phyloP scores from a whole-genome alignment of 2,329 filamentous ascomycete species.

The Monilinia aucupariae region DNA sequence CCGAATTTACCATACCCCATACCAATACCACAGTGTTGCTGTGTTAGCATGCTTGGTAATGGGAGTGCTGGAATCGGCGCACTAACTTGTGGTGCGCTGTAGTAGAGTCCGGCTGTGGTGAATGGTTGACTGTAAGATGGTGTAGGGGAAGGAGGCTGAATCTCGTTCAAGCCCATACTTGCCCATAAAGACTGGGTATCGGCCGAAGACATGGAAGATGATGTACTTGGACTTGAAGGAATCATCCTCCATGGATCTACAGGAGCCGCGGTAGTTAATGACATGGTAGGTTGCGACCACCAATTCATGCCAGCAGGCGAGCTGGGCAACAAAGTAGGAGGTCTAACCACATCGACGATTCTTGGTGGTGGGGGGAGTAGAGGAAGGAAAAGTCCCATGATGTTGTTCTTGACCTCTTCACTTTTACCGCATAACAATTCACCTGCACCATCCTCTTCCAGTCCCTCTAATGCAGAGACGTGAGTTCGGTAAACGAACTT shows the following conservation, averaged over 20 bases:
- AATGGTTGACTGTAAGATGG: slow-evolving; percentile 75
- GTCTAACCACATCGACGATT: slow-evolving; percentile 83
- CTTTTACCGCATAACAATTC: slow-evolving; percentile 88
- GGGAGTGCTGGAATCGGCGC: slow-evolving; percentile 72
- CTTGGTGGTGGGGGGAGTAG: slow-evolving; percentile 81
- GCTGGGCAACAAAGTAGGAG: slow-evolving; percentile 79
- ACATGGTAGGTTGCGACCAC: slow-evolving; percentile 70
- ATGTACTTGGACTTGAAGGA: slow-evolving; percentile 78
- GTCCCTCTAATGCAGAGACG: slow-evolving; percentile 82
- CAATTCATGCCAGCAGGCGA: slow-evolving; percentile 67
- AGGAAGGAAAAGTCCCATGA: slow-evolving; percentile 79
- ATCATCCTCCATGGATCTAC: slow-evolving; percentile 88
- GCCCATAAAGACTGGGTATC: slow-evolving; percentile 76
- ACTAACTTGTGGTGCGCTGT: slow-evolving; percentile 70
- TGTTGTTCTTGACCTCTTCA: slow-evolving; percentile 84
- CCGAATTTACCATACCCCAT: slow-evolving; percentile 66
- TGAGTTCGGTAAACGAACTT: slow-evolving; percentile 92
- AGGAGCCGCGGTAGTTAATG: slow-evolving; percentile 59
- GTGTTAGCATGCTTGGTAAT: slow-evolving; percentile 78
- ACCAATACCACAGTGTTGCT: slow-evolving; percentile 75
- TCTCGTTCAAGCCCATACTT: slow-evolving; percentile 67
- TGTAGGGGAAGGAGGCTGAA: slow-evolving; percentile 71
- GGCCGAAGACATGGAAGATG: slow-evolving; percentile 48
- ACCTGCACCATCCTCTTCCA: slow-evolving; percentile 93
- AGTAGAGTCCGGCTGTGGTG: slow-evolving; percentile 69